phyloP scores from a whole-genome alignment of 345 rosid species.

The Rhodamnia rubescens region DNA sequence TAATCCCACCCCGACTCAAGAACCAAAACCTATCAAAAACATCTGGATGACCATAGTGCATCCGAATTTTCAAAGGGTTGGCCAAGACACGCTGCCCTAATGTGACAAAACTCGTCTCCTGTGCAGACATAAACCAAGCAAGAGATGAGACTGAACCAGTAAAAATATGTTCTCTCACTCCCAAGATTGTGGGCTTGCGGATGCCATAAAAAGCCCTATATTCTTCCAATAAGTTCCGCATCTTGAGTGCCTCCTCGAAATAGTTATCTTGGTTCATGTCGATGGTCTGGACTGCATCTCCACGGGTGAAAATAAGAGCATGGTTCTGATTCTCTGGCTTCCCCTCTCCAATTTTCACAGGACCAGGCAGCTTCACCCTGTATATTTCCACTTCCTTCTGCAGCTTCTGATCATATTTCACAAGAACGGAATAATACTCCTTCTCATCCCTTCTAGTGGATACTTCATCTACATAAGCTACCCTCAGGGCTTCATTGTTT shows the following conservation, averaged over 20 bases:
- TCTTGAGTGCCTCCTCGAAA: slow-evolving; percentile 96
- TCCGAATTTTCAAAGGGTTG: slow-evolving; percentile 83
- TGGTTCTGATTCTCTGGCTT: slow-evolving; percentile 99
- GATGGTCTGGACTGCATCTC: slow-evolving; percentile 97
- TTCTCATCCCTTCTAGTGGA: slow-evolving; percentile 44
- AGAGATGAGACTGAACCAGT: slow-evolving; percentile 96
- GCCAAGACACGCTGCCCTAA: slow-evolving; percentile 97
- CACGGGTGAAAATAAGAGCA: slow-evolving; percentile 90
- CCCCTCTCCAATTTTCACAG: slow-evolving; percentile 95
- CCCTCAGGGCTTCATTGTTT: slow-evolving; percentile 84
- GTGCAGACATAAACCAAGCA: slow-evolving; percentile 90
- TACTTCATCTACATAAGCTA: slow-evolving; percentile 92
- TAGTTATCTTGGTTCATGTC: slow-evolving; percentile 99
- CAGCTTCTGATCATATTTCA: slow-evolving; percentile 72
- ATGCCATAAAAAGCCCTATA: slow-evolving; percentile 61
- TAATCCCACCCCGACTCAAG: slow-evolving; percentile 89
- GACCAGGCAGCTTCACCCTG: slow-evolving; percentile 91
- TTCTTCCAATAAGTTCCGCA: slow-evolving; percentile 93
- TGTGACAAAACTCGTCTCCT: slow-evolving; percentile 88
- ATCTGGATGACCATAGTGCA: slow-evolving; percentile 99
- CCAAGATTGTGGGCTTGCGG: slow-evolving; percentile 51
- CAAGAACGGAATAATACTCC: slow-evolving; percentile 88
- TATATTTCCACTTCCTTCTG: slow-evolving; percentile 84
- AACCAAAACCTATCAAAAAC: slow-evolving; percentile 98
- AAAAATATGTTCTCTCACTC: slow-evolving; percentile 93